Evolutionary conservation across 768 basidiomycete genomes (phyloP).

Genomic region (Phlegmacium glaucopus): DNA sequence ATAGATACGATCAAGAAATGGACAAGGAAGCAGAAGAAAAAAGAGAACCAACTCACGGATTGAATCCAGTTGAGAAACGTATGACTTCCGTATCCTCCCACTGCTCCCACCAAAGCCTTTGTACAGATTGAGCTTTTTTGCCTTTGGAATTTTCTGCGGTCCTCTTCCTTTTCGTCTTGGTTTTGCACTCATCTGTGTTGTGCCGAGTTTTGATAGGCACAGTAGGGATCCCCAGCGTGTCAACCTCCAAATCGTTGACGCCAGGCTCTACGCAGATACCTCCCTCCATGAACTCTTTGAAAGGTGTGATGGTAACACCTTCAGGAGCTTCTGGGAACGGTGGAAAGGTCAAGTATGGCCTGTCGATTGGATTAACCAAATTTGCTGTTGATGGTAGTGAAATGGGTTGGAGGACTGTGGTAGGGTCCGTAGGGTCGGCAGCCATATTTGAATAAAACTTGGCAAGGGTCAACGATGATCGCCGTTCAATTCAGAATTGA

Average conservation of each 20-base stretch:
- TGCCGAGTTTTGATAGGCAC: conserved; percentile 49
- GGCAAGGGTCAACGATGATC: too few relatives aligned
- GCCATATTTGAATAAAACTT: conserved; percentile 1
- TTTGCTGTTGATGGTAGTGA: neutral
- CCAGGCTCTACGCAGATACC: conserved; percentile 30
- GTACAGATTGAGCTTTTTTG: conserved; percentile 13
- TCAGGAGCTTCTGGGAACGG: conserved; percentile 43
- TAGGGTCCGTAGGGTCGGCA: conserved; percentile 2
- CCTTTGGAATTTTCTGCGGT: conserved; percentile 12
- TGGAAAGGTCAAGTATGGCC: conserved; percentile 34
- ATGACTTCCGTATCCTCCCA: conserved; percentile 64
- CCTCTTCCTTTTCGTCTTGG: conserved; percentile 45
- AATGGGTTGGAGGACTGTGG: neutral
- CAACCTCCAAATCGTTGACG: conserved; percentile 55
- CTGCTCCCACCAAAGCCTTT: conserved; percentile 60
- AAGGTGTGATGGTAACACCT: conserved; percentile 40
- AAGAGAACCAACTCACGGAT: conserved; percentile 41
- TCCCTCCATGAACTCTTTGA: conserved; percentile 39
- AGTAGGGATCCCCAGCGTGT: conserved; percentile 67
- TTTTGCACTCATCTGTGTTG: conserved; percentile 51
- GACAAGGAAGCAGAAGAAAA: neutral
- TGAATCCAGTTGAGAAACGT: conserved; percentile 38
- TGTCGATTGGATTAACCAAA: conserved; percentile 10
- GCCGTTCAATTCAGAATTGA: too few relatives aligned
- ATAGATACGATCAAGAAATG: too few relatives aligned